Conservation (phyloP, 495 filamentous ascomycete species). For the Chaetomium tenue region DNA sequence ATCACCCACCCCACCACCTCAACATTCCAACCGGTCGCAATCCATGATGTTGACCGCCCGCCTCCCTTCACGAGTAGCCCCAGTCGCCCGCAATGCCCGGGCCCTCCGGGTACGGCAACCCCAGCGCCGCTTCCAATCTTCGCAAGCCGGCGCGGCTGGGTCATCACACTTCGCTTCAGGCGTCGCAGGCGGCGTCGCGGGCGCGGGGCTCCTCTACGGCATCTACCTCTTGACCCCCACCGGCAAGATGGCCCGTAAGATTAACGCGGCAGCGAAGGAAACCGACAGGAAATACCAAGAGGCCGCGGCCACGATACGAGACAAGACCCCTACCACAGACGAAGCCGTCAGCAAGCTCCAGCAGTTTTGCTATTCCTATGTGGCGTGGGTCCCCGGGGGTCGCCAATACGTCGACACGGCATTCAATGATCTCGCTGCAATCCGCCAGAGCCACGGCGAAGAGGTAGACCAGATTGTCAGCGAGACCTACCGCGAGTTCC, state of each 20-base stretch:
- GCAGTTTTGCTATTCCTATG: conserved; percentile 58
- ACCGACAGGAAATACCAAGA: conserved; percentile 54
- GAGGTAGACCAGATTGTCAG: conserved; percentile 62
- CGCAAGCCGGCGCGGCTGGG: conserved; percentile 29
- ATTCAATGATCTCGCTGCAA: conserved; percentile 62
- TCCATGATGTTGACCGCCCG: conserved; percentile 3
- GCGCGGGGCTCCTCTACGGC: conserved; percentile 41
- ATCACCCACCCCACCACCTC: background rate
- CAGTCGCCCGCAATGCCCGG: conserved; percentile 3
- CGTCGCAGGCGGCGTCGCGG: conserved; percentile 45
- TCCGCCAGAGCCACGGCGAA: conserved; percentile 56
- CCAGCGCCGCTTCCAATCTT: conserved; percentile 16
- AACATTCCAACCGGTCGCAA: background rate
- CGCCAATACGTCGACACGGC: conserved; percentile 57
- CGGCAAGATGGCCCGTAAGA: conserved; percentile 41
- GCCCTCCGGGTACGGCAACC: background rate
- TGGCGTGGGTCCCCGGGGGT: conserved; percentile 65
- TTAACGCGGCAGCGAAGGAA: conserved; percentile 50
- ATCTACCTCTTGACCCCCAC: conserved; percentile 61
- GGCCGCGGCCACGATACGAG: conserved; percentile 50
- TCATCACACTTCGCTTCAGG: conserved; percentile 48
- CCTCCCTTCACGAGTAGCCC: background rate
- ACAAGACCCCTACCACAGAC: conserved; percentile 57
- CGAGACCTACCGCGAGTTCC: conserved; percentile 59
- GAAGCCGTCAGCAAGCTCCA: conserved; percentile 57